Conservation (phyloP, 75 land plant genomes). For the Chamaecyparis obtusa region DNA sequence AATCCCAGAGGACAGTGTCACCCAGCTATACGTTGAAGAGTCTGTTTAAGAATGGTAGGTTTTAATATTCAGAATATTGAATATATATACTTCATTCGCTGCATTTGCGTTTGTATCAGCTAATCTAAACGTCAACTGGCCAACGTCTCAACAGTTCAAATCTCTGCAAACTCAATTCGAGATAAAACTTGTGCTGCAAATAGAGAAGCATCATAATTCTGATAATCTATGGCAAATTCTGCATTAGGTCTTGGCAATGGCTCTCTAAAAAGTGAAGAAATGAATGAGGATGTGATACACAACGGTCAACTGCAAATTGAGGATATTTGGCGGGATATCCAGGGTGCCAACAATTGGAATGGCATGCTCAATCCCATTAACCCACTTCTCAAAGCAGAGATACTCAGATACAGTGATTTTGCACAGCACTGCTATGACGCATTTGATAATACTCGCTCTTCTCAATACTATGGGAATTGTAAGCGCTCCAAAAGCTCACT, state of each 20-base stretch:
- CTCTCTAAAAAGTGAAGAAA: not conserved
- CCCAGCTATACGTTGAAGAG: not conserved
- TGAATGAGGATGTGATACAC: not conserved
- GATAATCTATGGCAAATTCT: too few species aligned
- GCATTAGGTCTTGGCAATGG: too few species aligned
- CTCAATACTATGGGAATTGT: too few species aligned
- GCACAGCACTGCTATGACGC: not conserved
- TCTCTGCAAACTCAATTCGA: not conserved
- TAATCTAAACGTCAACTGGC: too few species aligned
- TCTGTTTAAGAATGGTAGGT: too few species aligned
- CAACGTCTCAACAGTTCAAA: not conserved
- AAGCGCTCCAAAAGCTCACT: too few species aligned
- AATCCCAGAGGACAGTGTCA: not conserved
- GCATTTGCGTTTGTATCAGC: too few species aligned
- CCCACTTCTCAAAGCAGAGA: not conserved
- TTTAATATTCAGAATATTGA: not conserved
- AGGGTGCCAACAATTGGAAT: not conserved
- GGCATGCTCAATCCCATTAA: not conserved
- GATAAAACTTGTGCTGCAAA: too few species aligned
- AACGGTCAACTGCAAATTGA: not conserved
- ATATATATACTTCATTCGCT: too few species aligned
- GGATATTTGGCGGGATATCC: not conserved
- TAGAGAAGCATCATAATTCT: too few species aligned
- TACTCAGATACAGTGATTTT: not conserved
- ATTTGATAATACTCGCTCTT: too few species aligned